A percentile compares a stretch with the other conserved stretches of the same genome.
Evolutionary conservation across 192 early-diverging fungal species (phyloP).

Genomic region (Podila horticola): DNA sequence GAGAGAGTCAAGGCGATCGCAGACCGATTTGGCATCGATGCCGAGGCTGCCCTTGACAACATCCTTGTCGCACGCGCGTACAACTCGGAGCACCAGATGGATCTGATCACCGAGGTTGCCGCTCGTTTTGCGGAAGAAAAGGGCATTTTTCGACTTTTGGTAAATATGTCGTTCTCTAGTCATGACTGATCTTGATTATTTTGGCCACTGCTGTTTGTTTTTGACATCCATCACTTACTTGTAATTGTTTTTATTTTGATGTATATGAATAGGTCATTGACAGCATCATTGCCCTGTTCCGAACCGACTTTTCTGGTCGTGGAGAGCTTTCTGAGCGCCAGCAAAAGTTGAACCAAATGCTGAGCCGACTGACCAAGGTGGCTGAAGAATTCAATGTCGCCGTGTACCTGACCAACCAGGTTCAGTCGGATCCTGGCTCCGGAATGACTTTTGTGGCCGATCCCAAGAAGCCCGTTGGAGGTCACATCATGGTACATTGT

Average conservation of each 20-base stretch:
- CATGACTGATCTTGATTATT: neutral
- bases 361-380: constrained; percentile 75
- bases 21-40: constrained; percentile 70
- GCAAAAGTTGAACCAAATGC: constrained; percentile 81
- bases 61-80: constrained; percentile 82
- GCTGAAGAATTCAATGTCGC: constrained; percentile 90
- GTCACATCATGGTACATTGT: constrained; percentile 78
- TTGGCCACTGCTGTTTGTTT: neutral
- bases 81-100: constrained; percentile 88
- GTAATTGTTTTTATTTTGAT: neutral
- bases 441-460: constrained; percentile 83
- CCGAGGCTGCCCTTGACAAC: constrained; percentile 77
- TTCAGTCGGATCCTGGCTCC: constrained; percentile 67
- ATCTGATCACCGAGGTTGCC: constrained; percentile 77
- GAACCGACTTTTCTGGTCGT: constrained; percentile 84
- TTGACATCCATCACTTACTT: neutral
- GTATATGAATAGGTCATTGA: constrained; percentile 66
- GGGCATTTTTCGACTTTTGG: constrained; percentile 67
- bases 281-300: constrained; percentile 85
- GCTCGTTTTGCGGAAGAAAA: constrained; percentile 77
- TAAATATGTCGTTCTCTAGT: constrained; percentile 12
- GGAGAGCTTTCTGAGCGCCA: constrained; percentile 90
- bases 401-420: constrained; percentile 84
- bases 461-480: constrained; percentile 89
- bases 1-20: constrained; percentile 83